Evolutionary conservation across 768 basidiomycete genomes (phyloP).

Genomic region (Macrolepiota fuliginosa): DNA sequence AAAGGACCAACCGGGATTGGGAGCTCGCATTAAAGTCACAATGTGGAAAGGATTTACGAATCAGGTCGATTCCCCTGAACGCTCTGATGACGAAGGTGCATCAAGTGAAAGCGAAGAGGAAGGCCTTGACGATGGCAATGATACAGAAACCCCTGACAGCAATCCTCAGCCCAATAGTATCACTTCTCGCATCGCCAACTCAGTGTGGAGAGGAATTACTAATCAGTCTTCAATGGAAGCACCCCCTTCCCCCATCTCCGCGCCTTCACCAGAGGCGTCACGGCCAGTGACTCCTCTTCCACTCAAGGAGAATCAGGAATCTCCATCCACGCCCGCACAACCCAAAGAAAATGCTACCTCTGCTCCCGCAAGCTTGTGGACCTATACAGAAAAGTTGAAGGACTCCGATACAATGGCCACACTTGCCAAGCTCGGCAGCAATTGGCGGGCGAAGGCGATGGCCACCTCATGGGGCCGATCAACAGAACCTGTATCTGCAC

Average conservation of each 20-base stretch:
- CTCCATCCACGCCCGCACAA: constrained; percentile 30
- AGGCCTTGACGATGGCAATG: constrained; percentile 38
- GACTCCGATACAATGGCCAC: constrained; percentile 72
- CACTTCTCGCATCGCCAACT: constrained; percentile 36
- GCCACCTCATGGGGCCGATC: constrained; percentile 38
- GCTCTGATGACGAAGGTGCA: constrained; percentile 27
- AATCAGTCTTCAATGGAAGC: constrained; percentile 74
- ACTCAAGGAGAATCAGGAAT: neutral
- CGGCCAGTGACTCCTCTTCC: neutral
- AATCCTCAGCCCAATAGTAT: constrained; percentile 10
- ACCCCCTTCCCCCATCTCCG: constrained; percentile 32
- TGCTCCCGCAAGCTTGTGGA: constrained; percentile 48
- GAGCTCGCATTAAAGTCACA: constrained; percentile 52
- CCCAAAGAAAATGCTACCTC: constrained; percentile 17
- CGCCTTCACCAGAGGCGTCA: neutral
- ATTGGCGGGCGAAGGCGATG: constrained; percentile 68
- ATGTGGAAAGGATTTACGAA: constrained; percentile 71
- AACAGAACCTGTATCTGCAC: constrained; percentile 2
- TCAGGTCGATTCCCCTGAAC: constrained; percentile 38
- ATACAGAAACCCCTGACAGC: constrained; percentile 38
- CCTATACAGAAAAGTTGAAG: constrained; percentile 70
- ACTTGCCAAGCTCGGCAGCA: constrained; percentile 71
- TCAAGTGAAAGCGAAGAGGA: constrained; percentile 34
- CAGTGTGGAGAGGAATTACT: constrained; percentile 76
- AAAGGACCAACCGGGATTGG: constrained; percentile 40